Conservation (phyloP, 768 basidiomycete species). For the Amanita muscaria region DNA sequence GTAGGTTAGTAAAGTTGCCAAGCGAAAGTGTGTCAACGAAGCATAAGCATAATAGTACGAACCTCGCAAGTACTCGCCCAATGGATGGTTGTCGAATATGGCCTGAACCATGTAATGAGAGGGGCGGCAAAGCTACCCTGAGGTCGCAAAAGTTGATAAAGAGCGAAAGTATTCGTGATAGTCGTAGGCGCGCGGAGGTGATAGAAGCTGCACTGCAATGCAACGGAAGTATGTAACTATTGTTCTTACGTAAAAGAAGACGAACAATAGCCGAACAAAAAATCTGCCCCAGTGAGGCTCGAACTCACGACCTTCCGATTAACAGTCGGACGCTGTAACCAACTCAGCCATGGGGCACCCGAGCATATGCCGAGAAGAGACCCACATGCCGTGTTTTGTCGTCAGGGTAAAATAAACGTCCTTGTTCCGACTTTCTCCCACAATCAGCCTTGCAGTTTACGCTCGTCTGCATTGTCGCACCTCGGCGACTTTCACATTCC, state of each 20-base stretch:
- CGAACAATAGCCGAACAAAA: background rate
- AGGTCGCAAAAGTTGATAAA: background rate
- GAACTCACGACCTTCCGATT: slow-evolving; percentile 66
- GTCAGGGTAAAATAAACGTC: no score
- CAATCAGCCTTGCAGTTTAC: background rate
- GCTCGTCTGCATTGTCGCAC: background rate
- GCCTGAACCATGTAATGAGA: slow-evolving; percentile 59
- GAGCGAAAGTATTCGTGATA: background rate
- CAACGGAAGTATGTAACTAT: background rate
- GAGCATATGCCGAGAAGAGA: no score
- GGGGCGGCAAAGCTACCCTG: background rate
- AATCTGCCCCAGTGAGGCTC: slow-evolving; percentile 53
- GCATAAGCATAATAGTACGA: slow-evolving; percentile 5
- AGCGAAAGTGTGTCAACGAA: slow-evolving; percentile 6
- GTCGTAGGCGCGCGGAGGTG: background rate
- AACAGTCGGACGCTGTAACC: slow-evolving; percentile 75
- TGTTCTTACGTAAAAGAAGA: background rate
- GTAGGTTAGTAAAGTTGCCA: no score
- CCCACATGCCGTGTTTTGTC: no score
- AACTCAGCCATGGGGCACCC: slow-evolving; percentile 69
- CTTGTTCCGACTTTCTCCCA: background rate
- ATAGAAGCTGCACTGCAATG: background rate
- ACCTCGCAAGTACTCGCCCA: slow-evolving; percentile 68
- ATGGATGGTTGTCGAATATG: slow-evolving; percentile 68
- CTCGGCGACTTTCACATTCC: background rate